Conservation (phyloP, 1,284 basidiomycete genomes). For the Megacollybia platyphylla region DNA sequence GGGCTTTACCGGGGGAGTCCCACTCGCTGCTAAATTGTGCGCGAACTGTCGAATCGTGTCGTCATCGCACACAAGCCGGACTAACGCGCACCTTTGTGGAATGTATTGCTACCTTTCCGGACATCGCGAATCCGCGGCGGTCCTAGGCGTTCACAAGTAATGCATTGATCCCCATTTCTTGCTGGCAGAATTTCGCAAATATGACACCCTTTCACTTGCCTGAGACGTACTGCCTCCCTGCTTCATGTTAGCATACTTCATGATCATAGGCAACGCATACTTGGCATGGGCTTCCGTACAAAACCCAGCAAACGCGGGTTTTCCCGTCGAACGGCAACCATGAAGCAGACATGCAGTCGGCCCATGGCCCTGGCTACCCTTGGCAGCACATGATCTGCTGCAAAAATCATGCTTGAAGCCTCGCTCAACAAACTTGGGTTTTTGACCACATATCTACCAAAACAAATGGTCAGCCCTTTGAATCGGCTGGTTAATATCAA, state of each 20-base stretch:
- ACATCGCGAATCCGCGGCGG: constrained; percentile 27
- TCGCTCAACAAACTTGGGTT: constrained; percentile 44
- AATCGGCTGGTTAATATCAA: constrained; percentile 4
- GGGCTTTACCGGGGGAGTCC: constrained; percentile 21
- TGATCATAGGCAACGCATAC: constrained; percentile 16
- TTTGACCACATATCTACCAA: constrained; percentile 38
- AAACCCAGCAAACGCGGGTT: constrained; percentile 32
- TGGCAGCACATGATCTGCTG: constrained; percentile 42
- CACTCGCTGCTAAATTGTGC: constrained; percentile 34
- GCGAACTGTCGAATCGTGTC: constrained; percentile 22
- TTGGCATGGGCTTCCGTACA: constrained; percentile 45
- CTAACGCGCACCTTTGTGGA: constrained; percentile 21
- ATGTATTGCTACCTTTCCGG: constrained; percentile 20
- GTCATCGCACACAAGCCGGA: constrained; percentile 6
- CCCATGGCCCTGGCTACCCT: constrained; percentile 19
- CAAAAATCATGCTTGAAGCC: constrained; percentile 48
- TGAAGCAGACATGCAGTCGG: constrained; percentile 28
- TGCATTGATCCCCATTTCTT: constrained; percentile 21
- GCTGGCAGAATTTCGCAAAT: constrained; percentile 32
- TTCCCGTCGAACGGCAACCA: constrained; percentile 34
- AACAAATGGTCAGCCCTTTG: background rate
- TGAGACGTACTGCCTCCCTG: constrained; percentile 37
- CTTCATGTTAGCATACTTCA: constrained; percentile 6
- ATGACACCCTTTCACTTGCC: constrained; percentile 30
- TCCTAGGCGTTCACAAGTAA: constrained; percentile 25